These are phyloP conservation scores for Apiotrichum mycotoxinovorans DNA, from an alignment of 1,284 basidiomycete species.

Conservation along the genomic window DNA sequence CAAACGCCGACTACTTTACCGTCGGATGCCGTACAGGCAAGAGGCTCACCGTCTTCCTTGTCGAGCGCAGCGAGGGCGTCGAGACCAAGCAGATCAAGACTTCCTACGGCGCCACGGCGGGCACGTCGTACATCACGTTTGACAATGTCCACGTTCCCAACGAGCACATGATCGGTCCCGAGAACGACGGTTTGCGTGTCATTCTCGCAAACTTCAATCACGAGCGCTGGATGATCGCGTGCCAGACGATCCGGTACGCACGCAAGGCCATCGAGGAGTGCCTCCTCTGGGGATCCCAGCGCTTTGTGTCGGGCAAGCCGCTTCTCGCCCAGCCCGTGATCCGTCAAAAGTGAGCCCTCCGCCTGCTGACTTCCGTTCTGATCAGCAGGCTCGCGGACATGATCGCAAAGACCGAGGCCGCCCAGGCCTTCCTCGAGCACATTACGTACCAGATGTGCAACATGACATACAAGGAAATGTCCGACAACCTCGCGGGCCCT, in stretches of 20 bases:
- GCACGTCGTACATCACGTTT: conserved; percentile 79
- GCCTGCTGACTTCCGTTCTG: neutral
- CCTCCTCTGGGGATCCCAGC: conserved; percentile 65
- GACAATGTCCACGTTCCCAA: conserved; percentile 82
- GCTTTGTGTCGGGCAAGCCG: conserved; percentile 79
- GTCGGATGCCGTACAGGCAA: conserved; percentile 54
- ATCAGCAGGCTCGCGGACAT: conserved; percentile 61
- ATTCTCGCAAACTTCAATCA: conserved; percentile 56
- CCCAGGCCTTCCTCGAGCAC: conserved; percentile 83
- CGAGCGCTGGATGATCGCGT: conserved; percentile 11
- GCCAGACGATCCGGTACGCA: conserved; percentile 14
- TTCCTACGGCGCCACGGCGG: conserved; percentile 71
- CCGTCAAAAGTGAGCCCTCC: conserved; percentile 51
- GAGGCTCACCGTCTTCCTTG: conserved; percentile 80
- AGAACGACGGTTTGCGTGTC: conserved; percentile 75
- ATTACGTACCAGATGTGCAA: conserved; percentile 89
- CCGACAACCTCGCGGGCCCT: conserved; percentile 47
- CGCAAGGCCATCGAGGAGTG: conserved; percentile 47
- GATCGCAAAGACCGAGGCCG: conserved; percentile 77
- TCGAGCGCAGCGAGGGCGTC: conserved; percentile 72
- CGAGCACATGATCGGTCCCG: conserved; percentile 77
- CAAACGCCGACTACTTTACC: conserved; percentile 49
- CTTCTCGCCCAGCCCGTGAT: conserved; percentile 78
- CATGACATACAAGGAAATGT: conserved; percentile 70
- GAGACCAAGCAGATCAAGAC: conserved; percentile 84